Conservation (phyloP, 306 rosid genomes). For the Chamaecrista fasciculata region DNA sequence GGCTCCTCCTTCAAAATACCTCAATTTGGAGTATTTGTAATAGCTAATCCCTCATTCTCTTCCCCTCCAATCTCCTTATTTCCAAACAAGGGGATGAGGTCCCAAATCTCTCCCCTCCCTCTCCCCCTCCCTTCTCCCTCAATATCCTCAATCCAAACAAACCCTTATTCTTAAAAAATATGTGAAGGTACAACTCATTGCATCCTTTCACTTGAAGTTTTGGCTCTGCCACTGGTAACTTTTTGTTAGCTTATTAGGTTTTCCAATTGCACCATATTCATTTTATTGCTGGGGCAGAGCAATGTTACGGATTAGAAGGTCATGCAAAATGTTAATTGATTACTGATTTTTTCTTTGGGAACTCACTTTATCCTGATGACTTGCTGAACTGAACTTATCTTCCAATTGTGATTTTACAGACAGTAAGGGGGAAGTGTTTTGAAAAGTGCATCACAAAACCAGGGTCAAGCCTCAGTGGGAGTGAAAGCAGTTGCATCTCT, state of each 20-base stretch:
- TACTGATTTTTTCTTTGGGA: background rate
- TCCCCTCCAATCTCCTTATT: too few species aligned
- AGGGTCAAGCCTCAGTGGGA: constrained; percentile 77
- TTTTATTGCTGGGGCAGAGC: background rate
- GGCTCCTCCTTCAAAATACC: too few species aligned
- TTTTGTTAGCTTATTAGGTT: background rate
- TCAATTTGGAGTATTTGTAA: too few species aligned
- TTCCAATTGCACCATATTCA: background rate
- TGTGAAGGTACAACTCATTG: too few species aligned
- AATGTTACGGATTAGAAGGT: background rate
- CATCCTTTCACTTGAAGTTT: too few species aligned
- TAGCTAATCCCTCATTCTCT: too few species aligned
- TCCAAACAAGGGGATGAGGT: too few species aligned
- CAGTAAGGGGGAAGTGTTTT: constrained; percentile 81
- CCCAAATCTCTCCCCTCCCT: too few species aligned
- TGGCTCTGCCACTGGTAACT: too few species aligned
- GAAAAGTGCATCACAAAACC: constrained; percentile 93
- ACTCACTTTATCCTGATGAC: background rate
- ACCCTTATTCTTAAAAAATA: too few species aligned
- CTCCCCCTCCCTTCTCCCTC: too few species aligned
- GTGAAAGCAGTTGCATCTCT: constrained; percentile 91
- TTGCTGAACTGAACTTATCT: background rate
- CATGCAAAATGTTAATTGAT: background rate
- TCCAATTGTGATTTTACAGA: constrained; percentile 45
- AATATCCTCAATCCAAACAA: too few species aligned